A percentile compares a stretch with the other conserved stretches of the same genome.
Conservation (phyloP, 2,329 filamentous ascomycete species). For the Magnaporthiopsis poae region DNA sequence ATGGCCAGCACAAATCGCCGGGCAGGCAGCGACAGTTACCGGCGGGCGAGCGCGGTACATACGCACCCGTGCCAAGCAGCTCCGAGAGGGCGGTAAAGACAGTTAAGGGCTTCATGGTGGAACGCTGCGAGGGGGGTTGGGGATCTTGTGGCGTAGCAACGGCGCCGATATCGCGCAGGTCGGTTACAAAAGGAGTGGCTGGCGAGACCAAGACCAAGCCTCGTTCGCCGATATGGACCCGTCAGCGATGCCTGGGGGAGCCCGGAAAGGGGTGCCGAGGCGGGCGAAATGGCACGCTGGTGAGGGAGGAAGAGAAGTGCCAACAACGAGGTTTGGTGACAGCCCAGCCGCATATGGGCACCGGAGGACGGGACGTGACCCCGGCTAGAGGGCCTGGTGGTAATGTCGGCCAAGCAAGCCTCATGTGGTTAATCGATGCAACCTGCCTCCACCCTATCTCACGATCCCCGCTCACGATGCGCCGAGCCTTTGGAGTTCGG, state of each 20-base stretch:
- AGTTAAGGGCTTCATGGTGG: background rate
- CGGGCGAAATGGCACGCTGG: no score
- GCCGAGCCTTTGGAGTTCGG: background rate
- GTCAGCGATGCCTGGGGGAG: background rate
- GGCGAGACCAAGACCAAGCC: background rate
- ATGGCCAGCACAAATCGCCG: slow-evolving; percentile 8
- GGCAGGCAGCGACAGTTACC: slow-evolving; percentile 3
- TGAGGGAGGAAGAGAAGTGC: background rate
- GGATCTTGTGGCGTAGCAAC: no score
- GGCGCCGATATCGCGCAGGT: no score
- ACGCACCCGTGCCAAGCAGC: background rate
- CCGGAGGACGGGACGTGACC: no score
- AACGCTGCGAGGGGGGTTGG: background rate
- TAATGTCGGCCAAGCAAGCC: background rate
- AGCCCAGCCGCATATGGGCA: background rate
- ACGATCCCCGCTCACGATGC: background rate
- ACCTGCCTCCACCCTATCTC: background rate
- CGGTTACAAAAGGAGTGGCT: background rate
- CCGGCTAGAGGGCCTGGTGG: background rate
- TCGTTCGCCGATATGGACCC: background rate
- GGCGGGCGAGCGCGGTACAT: background rate
- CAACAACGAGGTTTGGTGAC: background rate
- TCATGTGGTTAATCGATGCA: background rate
- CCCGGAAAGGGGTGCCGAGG: background rate
- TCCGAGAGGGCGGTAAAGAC: background rate